Conservation (phyloP, 2,329 filamentous ascomycete species). For the Colletotrichum aenigma region DNA sequence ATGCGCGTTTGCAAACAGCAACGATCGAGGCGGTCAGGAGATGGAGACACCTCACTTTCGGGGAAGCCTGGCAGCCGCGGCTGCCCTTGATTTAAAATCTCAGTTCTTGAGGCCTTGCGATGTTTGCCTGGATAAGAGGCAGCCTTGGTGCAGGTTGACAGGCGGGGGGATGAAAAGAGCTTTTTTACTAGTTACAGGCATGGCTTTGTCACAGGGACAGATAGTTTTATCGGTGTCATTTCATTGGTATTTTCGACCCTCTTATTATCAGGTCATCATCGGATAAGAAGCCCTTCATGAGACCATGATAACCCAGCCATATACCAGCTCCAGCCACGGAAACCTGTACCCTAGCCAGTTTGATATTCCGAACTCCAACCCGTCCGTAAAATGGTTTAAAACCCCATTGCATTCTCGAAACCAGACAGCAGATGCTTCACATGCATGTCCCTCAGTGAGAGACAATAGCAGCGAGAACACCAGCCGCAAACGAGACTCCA, state of each 20-base stretch:
- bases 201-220: neutral
- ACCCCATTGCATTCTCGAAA: neutral
- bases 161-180: too few species aligned
- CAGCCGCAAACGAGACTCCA: neutral
- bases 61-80: neutral
- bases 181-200: neutral
- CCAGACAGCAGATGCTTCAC: neutral
- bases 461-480: neutral
- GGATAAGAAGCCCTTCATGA: accelerated
- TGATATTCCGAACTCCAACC: neutral
- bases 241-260: neutral
- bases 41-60: accelerated
- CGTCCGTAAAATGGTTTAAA: accelerated
- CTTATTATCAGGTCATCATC: neutral
- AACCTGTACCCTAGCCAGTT: accelerated
- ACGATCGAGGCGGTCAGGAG: neutral
- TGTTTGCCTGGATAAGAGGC: neutral
- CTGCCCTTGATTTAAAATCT: too few species aligned
- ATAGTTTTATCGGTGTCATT: too few species aligned
- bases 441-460: accelerated
- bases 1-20: neutral
- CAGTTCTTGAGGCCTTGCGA: too few species aligned
- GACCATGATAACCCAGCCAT: neutral
- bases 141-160: neutral
- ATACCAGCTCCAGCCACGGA: accelerated